Percentiles rank a stretch among this genome's conserved stretches.
These are phyloP conservation scores for Trichodelitschia bisporula DNA, from an alignment of 495 filamentous ascomycete species.

Conservation along the genomic window DNA sequence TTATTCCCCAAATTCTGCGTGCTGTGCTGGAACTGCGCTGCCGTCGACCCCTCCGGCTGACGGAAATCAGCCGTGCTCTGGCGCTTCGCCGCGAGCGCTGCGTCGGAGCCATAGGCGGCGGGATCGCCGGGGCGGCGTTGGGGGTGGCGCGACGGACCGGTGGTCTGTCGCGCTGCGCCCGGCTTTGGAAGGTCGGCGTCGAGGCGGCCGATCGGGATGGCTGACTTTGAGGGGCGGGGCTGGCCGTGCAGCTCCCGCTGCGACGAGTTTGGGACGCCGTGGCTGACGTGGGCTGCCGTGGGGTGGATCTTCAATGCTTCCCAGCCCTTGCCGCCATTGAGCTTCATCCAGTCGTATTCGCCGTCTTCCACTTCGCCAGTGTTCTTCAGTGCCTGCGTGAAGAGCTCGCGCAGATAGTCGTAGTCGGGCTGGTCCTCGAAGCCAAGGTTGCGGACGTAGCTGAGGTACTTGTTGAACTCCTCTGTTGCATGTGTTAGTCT, in stretches of 20 bases:
- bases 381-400: constrained; percentile 90
- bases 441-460: constrained; percentile 88
- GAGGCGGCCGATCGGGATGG: constrained; percentile 60
- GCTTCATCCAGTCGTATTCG: constrained; percentile 99
- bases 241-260: constrained; percentile 50
- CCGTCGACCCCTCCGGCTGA: constrained; percentile 9
- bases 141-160: constrained; percentile 34
- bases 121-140: constrained; percentile 3
- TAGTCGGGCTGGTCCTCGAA: constrained; percentile 99
- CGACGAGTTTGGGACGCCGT: constrained; percentile 52
- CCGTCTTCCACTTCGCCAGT: constrained; percentile 90
- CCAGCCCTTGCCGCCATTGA: constrained; percentile 86
- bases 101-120: constrained; percentile 3
- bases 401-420: constrained; percentile 87
- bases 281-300: constrained; percentile 48
- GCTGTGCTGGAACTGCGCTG: constrained; percentile 10
- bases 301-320: constrained; percentile 73
- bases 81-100: constrained; percentile 6
- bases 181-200: constrained; percentile 42
- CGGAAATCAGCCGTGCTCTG: constrained; percentile 10
- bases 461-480: constrained; percentile 93
- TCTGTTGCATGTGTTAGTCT: no score
- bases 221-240: constrained; percentile 33
- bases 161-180: constrained; percentile 34
- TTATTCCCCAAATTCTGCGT: constrained; percentile 10